Base-by-base conservation (phyloP, 2,329 filamentous ascomycete species). In the Gnomoniopsis sp. region DNA sequence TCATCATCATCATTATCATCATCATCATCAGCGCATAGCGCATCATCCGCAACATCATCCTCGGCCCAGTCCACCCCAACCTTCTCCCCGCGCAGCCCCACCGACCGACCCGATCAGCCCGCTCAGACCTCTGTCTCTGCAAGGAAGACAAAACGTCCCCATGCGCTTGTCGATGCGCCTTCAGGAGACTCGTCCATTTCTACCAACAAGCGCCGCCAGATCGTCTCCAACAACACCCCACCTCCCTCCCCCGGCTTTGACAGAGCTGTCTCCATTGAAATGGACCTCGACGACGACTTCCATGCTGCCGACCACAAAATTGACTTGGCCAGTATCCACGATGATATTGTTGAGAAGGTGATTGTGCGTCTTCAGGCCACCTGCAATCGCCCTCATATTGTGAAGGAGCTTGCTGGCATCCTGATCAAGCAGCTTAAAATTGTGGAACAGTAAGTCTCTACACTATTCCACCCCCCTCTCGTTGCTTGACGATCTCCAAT, bases 281-380 rank as follows among this genome's bases (percentile, higher is more conserved):
- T 69, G 65, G 72, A 75, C 7, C 17, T 12, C 15, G 3, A 23
- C 61, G 71, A 74, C 36, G 66, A 77, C 62, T 58, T 69, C 64
- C 44, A 59, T 2, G 62, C 65, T 41, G 58, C 70, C 19, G 21
- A 43, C 36, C 74, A 70, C 61, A 88, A 87, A 70, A 84, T 95
- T 69, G 89, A 96, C 72, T 83, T 91, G 53, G 88, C 92, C 64
- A 85, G 86, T 43, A 93, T 98, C 74, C 91, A 93, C 70, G 95
- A 99, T 73, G 92, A 96, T 69, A 96, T 99, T 67, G 93, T 99
- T 53, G 88, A 96, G 70, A 91, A 87, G 17, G 91, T 96, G 51
- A 91, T 98, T 68, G 77, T 90, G 66, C 92, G 96, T 75, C 79
- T 99, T 57, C 88, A 96, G 73, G 89, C 89, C 71, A 96, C 93